These are phyloP conservation scores for Alternaria rosae DNA, from an alignment of 2,329 filamentous ascomycete genomes.

Conservation along the genomic window DNA sequence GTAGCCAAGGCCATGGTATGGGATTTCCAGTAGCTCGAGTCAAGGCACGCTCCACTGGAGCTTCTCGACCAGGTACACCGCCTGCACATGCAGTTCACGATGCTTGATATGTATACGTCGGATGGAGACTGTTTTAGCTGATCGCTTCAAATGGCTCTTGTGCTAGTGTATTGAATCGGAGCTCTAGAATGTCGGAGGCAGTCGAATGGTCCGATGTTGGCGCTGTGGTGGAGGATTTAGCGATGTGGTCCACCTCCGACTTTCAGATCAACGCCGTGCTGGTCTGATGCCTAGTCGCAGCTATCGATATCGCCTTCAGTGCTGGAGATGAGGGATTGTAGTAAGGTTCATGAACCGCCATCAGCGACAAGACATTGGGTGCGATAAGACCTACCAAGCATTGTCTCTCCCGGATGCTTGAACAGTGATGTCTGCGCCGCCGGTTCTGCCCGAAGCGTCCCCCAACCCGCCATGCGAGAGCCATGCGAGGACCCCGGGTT, in stretches of 20 bases:
- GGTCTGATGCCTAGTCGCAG: not conserved
- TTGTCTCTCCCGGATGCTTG: not conserved
- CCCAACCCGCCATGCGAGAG: not conserved
- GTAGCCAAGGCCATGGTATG: not conserved
- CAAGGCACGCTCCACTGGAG: not conserved
- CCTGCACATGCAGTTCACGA: not conserved
- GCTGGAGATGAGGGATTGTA: accelerated
- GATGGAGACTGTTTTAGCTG: not conserved
- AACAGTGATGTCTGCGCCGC: not conserved
- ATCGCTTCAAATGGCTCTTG: not conserved
- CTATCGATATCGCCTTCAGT: not conserved
- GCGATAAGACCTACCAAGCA: not conserved
- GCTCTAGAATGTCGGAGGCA: not conserved
- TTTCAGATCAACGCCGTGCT: not conserved
- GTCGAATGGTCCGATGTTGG: not conserved
- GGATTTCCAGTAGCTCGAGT: not conserved
- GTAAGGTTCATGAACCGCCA: not conserved
- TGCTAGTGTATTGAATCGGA: not conserved
- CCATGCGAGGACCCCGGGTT: not conserved
- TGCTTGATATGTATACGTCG: not conserved
- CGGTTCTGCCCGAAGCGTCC: slow-evolving; percentile 1
- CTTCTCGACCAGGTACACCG: not conserved
- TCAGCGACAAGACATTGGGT: not conserved
- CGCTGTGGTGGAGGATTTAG: not conserved
- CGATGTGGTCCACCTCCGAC: slow-evolving; percentile 1